Conservation (phyloP, 192 early-diverging fungal genomes). For the Radiomyces spectabilis region DNA sequence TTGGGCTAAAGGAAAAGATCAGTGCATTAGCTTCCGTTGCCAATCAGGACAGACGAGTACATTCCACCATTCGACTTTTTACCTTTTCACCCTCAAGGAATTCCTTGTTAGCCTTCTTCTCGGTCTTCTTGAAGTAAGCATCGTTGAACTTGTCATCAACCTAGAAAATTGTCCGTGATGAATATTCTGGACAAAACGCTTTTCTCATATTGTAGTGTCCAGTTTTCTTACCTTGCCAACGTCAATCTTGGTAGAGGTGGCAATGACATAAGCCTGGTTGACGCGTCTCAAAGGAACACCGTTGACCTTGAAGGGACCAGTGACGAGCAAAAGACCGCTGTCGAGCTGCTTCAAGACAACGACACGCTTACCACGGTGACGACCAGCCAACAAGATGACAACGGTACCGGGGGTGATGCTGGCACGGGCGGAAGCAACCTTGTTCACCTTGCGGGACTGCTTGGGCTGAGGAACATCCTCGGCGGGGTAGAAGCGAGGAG, state of each 20-base stretch:
- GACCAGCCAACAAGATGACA: conserved; percentile 90
- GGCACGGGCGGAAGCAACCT: conserved; percentile 70
- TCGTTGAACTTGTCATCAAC: conserved; percentile 84
- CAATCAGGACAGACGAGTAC: neutral
- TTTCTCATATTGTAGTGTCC: no score
- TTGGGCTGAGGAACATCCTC: conserved; percentile 77
- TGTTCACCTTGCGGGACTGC: conserved; percentile 69
- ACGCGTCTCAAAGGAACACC: conserved; percentile 96
- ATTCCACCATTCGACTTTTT: no score
- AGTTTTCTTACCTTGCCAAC: conserved; percentile 33
- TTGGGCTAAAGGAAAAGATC: conserved; percentile 40
- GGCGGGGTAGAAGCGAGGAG: conserved; percentile 75
- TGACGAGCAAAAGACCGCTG: conserved; percentile 92
- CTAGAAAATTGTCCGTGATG: conserved; percentile 9
- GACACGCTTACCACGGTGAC: conserved; percentile 98
- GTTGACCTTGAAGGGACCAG: conserved; percentile 98
- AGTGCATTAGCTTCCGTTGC: neutral
- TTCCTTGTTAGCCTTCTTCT: conserved; percentile 71
- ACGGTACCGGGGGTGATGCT: conserved; percentile 97
- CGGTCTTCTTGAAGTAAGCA: conserved; percentile 82
- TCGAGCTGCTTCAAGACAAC: conserved; percentile 97
- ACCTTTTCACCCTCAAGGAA: conserved; percentile 73
- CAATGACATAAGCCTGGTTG: conserved; percentile 99
- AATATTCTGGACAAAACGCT: no score
- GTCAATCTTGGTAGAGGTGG: conserved; percentile 98